These are phyloP conservation scores for Aureobasidium sp. DNA, from an alignment of 2,329 filamentous ascomycete species.

Conservation along the genomic window DNA sequence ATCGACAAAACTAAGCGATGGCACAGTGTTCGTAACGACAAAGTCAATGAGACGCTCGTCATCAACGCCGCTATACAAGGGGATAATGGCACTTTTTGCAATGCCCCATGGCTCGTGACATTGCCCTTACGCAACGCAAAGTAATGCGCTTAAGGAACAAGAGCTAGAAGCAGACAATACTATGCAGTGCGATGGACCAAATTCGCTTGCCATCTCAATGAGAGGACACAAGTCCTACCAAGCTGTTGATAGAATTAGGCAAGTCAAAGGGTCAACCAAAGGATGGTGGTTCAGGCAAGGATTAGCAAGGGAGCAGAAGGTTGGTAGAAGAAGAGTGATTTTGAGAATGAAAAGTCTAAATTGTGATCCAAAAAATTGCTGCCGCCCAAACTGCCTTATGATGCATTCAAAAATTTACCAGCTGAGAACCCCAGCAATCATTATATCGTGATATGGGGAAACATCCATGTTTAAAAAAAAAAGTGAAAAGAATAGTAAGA, in stretches of 20 bases:
- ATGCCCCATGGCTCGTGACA: conserved; percentile 48
- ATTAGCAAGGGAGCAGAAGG: too few species aligned
- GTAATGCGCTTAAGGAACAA: neutral
- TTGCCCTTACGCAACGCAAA: conserved; percentile 20
- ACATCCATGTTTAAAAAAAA: neutral
- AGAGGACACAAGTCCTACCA: neutral
- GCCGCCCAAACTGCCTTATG: neutral
- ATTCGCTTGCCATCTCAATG: too few species aligned
- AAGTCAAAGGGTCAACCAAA: too few species aligned
- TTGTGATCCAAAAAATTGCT: neutral
- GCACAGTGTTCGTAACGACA: neutral
- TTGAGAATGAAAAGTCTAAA: too few species aligned
- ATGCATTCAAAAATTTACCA: neutral
- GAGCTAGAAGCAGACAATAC: too few species aligned
- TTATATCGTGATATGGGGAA: neutral
- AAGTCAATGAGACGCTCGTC: conserved; percentile 42
- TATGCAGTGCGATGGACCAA: too few species aligned
- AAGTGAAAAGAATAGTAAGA: neutral
- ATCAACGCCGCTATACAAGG: conserved; percentile 50
- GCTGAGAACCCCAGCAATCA: neutral
- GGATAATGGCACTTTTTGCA: conserved; percentile 36
- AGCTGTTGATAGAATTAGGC: too few species aligned
- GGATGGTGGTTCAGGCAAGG: too few species aligned
- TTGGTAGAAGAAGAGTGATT: too few species aligned
- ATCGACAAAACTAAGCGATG: neutral